phyloP scores from a whole-genome alignment of 2,329 filamentous ascomycete genomes.

The Akanthomyces lecanii region DNA sequence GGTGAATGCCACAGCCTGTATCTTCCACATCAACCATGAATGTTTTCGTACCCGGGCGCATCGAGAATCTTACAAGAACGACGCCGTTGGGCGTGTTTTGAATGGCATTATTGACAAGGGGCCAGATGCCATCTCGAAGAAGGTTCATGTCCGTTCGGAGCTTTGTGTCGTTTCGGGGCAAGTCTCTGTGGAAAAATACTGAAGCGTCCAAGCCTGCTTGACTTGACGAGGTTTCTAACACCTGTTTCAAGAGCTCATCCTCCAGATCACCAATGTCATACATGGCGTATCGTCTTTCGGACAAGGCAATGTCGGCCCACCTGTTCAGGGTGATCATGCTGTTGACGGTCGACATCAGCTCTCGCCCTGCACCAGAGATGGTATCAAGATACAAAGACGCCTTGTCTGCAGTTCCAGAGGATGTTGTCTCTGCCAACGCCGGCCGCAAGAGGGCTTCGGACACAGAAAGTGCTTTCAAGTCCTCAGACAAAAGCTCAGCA shows the following conservation, averaged over 20 bases:
- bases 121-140: not conserved
- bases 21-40: conserved; percentile 39
- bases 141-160: conserved; percentile 1
- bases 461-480: conserved; percentile 28
- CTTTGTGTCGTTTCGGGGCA: not conserved
- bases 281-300: conserved; percentile 28
- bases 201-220: not conserved
- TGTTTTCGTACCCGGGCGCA: conserved; percentile 26
- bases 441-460: not conserved
- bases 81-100: not conserved
- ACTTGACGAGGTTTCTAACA: not conserved
- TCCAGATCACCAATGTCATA: conserved; percentile 8
- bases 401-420: conserved; percentile 9
- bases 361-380: conserved; percentile 4
- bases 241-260: not conserved
- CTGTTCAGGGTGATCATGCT: conserved; percentile 38
- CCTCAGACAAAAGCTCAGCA: conserved; percentile 38
- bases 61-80: conserved; percentile 28
- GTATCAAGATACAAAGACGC: conserved; percentile 22
- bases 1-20: conserved; percentile 37
- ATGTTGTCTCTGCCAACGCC: not conserved
- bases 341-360: conserved; percentile 29
- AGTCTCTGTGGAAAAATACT: not conserved
- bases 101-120: not conserved
- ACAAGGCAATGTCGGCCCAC: conserved; percentile 34